A percentile compares a stretch with the other conserved stretches of the same genome.
Conservation (phyloP, 139 green algal genomes). For the Haematococcus lacustris region DNA sequence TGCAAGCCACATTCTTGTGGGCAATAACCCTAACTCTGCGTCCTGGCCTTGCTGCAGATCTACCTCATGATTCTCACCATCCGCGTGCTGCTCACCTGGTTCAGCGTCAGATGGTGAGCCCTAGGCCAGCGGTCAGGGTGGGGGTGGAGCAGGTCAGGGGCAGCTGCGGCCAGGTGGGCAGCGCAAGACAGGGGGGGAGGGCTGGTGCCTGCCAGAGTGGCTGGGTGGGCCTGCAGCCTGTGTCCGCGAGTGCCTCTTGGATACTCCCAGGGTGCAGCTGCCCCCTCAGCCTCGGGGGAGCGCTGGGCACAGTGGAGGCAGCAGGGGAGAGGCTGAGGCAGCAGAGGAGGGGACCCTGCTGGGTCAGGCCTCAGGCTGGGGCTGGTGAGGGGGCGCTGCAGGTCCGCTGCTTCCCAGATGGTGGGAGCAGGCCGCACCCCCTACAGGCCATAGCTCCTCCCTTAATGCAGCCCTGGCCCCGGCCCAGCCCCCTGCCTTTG, state of each 20-base stretch:
- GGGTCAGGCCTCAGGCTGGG: too few species aligned
- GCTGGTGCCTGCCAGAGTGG: background rate
- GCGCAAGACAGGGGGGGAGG: background rate
- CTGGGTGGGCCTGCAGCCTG: background rate
- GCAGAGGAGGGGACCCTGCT: too few species aligned
- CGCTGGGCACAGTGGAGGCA: too few species aligned
- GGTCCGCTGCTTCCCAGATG: too few species aligned
- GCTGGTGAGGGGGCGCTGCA: too few species aligned
- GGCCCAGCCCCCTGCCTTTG: too few species aligned
- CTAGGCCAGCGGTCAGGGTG: constrained; percentile 29
- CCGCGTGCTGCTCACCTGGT: constrained; percentile 49
- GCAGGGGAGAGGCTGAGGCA: too few species aligned
- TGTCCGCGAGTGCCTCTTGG: background rate
- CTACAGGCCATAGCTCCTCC: too few species aligned
- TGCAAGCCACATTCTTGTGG: background rate
- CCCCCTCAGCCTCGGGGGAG: too few species aligned
- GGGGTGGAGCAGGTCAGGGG: background rate
- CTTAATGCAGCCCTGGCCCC: too few species aligned
- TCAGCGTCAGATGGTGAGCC: constrained; percentile 44
- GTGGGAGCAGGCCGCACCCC: too few species aligned
- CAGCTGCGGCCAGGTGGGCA: background rate
- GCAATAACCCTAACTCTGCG: background rate
- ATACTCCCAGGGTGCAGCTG: too few species aligned
- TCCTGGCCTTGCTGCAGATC: constrained; percentile 18
- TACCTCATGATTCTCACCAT: constrained; percentile 41